Conservation (phyloP, 495 filamentous ascomycete species). For the Aspergillus kassunensis region DNA sequence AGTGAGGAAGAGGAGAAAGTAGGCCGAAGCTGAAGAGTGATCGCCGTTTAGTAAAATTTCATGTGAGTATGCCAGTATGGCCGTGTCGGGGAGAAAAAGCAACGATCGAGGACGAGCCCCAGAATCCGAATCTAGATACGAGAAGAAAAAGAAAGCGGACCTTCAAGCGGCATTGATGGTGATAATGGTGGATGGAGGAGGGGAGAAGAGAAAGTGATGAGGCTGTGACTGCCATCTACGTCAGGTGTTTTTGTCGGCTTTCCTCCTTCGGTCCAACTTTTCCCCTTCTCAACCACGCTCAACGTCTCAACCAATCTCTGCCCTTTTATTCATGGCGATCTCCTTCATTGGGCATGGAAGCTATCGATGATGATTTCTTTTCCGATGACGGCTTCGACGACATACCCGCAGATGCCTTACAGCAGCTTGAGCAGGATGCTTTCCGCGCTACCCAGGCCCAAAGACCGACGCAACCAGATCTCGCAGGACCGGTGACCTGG, state of each 20-base stretch:
- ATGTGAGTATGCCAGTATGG: conserved; percentile 25
- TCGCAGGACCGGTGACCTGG: not conserved
- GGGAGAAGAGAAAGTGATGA: conserved; percentile 8
- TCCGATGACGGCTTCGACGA: conserved; percentile 61
- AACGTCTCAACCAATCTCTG: conserved; percentile 8
- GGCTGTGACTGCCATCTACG: conserved; percentile 13
- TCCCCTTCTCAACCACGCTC: not conserved
- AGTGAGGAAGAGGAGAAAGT: conserved; percentile 1
- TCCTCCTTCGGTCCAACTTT: not conserved
- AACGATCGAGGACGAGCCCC: conserved; percentile 2
- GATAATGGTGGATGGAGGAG: not conserved
- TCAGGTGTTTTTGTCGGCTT: conserved; percentile 12
- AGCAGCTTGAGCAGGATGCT: conserved; percentile 54
- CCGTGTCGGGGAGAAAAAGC: conserved; percentile 14
- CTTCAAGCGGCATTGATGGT: not conserved
- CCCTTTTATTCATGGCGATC: conserved; percentile 39
- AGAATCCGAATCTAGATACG: not conserved
- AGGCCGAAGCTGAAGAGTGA: conserved; percentile 16
- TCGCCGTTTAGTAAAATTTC: conserved; percentile 25
- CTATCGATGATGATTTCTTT: conserved; percentile 60
- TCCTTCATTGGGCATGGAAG: conserved; percentile 48
- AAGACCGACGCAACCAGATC: conserved; percentile 3
- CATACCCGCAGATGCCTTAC: conserved; percentile 48
- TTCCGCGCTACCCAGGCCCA: conserved; percentile 46
- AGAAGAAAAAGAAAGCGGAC: conserved; percentile 1